phyloP scores from a whole-genome alignment of 208 protist species.

The Polymyxa betae region DNA sequence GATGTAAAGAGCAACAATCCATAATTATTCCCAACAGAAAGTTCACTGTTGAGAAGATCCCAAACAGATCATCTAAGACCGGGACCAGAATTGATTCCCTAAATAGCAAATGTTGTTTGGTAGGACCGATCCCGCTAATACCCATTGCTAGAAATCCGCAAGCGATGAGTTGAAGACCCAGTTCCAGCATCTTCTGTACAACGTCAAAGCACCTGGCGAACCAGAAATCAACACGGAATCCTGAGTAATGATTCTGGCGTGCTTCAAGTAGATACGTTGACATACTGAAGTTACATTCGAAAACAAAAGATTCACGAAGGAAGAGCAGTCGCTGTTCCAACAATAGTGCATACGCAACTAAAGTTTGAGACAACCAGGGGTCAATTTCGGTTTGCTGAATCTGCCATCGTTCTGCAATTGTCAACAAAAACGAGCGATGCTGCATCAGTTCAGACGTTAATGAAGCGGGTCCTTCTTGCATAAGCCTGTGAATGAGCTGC shows the following conservation, averaged over 20 bases:
- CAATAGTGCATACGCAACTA: conserved; percentile 3
- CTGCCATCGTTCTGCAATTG: conserved; percentile 20
- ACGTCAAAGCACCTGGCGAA: conserved; percentile 22
- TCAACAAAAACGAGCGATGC: conserved; percentile 37
- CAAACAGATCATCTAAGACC: conserved; percentile 36
- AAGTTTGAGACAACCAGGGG: neutral
- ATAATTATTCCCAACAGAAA: conserved; percentile 19
- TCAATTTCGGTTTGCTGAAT: conserved; percentile 23
- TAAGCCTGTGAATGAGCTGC: conserved; percentile 22
- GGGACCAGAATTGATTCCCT: conserved; percentile 10
- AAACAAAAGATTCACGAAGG: conserved; percentile 40
- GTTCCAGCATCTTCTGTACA: conserved; percentile 8
- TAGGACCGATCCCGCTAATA: conserved; percentile 3
- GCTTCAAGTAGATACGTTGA: neutral
- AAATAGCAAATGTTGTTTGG: conserved; percentile 47
- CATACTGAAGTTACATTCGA: conserved; percentile 49
- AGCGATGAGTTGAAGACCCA: neutral
- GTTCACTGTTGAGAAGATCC: conserved; percentile 3
- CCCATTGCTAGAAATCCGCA: conserved; percentile 29
- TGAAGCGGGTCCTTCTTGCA: conserved; percentile 31
- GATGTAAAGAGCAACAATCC: neutral
- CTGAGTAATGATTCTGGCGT: neutral
- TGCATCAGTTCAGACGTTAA: neutral
- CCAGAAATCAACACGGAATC: conserved; percentile 36
- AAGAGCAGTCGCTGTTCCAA: conserved; percentile 22